Conservation (phyloP, 2,329 filamentous ascomycete genomes). For the Colletotrichum tropicale region DNA sequence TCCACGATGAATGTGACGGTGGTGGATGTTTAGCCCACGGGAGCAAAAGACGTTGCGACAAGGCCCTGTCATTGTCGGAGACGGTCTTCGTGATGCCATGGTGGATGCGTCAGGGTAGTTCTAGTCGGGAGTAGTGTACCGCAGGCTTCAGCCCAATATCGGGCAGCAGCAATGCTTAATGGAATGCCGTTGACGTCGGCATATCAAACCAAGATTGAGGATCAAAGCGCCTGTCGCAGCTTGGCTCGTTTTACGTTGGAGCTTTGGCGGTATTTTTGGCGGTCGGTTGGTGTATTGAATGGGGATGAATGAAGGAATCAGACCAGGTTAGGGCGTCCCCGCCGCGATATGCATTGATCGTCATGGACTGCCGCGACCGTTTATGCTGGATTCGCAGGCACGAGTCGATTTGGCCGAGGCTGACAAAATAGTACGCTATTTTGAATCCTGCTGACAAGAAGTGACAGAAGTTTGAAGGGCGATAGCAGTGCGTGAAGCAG, state of each 20-base stretch:
- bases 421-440: conserved; percentile 13
- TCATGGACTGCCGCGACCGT: not conserved
- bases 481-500: not conserved
- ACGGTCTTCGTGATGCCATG: not conserved
- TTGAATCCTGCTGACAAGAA: conserved; percentile 3
- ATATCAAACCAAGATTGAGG: not conserved
- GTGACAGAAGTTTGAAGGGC: not conserved
- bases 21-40: not conserved
- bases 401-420: conserved; percentile 2
- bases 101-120: not conserved
- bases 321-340: not conserved
- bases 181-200: not conserved
- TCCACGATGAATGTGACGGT: conserved; percentile 6
- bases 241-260: not conserved
- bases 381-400: not conserved
- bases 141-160: not conserved
- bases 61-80: not conserved
- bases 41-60: not conserved
- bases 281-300: not conserved
- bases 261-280: not conserved
- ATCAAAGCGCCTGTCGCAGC: not conserved
- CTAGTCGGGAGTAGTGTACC: not conserved
- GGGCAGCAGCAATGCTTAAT: not conserved
- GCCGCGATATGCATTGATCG: conserved; percentile 14
- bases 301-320: not conserved